These are phyloP conservation scores for Hypholoma fasciculare DNA, from an alignment of 768 basidiomycete species.

Conservation along the genomic window DNA sequence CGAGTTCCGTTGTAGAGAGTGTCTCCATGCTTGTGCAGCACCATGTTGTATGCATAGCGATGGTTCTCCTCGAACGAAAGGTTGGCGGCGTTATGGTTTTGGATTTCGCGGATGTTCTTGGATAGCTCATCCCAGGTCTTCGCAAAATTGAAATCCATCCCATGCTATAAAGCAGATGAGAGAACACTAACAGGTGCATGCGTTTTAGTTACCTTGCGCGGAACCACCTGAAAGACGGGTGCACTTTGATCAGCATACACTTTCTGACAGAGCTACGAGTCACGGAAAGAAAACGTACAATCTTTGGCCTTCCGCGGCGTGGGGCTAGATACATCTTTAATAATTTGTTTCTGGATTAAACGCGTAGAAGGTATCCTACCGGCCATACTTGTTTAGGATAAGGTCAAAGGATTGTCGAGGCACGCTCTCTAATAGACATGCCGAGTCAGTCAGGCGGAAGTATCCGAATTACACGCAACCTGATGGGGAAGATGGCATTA, in stretches of 20 bases:
- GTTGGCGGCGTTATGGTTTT: constrained; percentile 87
- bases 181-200: not conserved
- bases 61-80: constrained; percentile 83
- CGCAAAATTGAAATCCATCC: constrained; percentile 72
- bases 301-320: constrained; percentile 42
- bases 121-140: constrained; percentile 83
- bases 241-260: constrained; percentile 5
- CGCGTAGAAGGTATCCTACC: not conserved
- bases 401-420: too few species aligned
- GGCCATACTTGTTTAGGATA: not conserved
- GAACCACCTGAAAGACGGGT: constrained; percentile 38
- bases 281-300: constrained; percentile 36
- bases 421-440: not conserved
- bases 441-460: not conserved
- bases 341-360: not conserved
- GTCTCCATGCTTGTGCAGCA: constrained; percentile 81
- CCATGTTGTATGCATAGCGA: constrained; percentile 93
- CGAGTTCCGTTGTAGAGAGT: constrained; percentile 86
- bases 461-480: not conserved
- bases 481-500: too few species aligned
- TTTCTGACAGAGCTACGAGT: constrained; percentile 1
- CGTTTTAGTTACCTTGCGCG: constrained; percentile 37
- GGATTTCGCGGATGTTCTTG: constrained; percentile 90
- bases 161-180: constrained; percentile 50
- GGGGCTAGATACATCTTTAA: constrained; percentile 21